Evolutionary conservation across 2,329 filamentous ascomycete genomes (phyloP).

Genomic region (Blastomyces gilchristii): DNA sequence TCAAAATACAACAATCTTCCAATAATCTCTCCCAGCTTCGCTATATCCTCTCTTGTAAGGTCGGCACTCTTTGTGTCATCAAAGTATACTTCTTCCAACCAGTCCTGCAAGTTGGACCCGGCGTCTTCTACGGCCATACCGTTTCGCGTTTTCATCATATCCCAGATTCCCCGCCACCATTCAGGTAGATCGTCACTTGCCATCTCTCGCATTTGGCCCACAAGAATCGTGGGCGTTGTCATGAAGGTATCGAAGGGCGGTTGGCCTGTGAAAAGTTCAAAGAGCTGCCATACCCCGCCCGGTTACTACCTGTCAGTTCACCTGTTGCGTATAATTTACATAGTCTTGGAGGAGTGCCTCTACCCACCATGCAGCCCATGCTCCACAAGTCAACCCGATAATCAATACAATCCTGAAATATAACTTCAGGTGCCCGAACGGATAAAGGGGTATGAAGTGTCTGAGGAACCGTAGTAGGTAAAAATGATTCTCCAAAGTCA

Average conservation of each 20-base stretch:
- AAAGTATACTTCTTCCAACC: constrained; percentile 33
- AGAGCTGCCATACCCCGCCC: constrained; percentile 21
- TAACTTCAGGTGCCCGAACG: constrained; percentile 30
- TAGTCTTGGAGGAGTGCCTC: not conserved
- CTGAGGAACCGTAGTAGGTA: constrained; percentile 16
- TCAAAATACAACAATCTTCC: constrained; percentile 9
- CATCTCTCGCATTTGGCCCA: constrained; percentile 30
- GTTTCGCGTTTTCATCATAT: constrained; percentile 18
- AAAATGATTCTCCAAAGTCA: constrained; percentile 34
- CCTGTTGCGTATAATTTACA: not conserved
- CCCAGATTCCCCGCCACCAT: constrained; percentile 26
- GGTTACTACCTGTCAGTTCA: not conserved
- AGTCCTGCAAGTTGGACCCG: constrained; percentile 24
- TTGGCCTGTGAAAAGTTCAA: constrained; percentile 32
- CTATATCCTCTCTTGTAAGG: constrained; percentile 19
- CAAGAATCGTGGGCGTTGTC: constrained; percentile 25
- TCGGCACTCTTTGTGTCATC: constrained; percentile 20
- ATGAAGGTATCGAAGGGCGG: constrained; percentile 32
- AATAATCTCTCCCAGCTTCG: constrained; percentile 19
- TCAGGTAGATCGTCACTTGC: constrained; percentile 26
- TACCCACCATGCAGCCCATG: constrained; percentile 29
- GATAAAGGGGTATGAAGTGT: constrained; percentile 27
- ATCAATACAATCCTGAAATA: constrained; percentile 29
- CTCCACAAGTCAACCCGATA: constrained; percentile 32
- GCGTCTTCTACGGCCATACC: constrained; percentile 14